Base-by-base conservation (phyloP, 768 basidiomycete species). In the Inosperma sp. region DNA sequence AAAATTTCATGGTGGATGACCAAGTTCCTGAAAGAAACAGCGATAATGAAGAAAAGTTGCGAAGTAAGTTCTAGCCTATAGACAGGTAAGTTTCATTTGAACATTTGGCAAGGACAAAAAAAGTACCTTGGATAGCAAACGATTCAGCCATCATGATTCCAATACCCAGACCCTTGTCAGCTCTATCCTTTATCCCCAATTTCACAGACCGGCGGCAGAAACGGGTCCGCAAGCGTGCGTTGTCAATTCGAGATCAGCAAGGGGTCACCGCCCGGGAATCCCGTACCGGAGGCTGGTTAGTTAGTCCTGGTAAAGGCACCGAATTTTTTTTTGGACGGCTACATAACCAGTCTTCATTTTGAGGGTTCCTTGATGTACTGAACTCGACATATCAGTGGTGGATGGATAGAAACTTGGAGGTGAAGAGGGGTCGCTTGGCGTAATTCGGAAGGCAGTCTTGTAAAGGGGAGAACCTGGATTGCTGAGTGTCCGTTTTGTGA, bases 1-100 rank as follows among this genome's bases (percentile, higher is more conserved):
- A 93, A 88, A 86, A 62, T 92, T 92, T 9, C 88, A 91, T 7
- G 88, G 87, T 0, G 89, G 90, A 6, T 91, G 71, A n/a, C 82
- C 83, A 3, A 84, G 86, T 2, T 88, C 89, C 66, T 92, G 89
- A 61, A 90, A 93, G 5, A 88, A 62, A 26, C 86, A 76, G 22
- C 80, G 75, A 49, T 73, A 78, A 55, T 86, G 84, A 25, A 90
- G 64, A 59, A 91, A 92, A 0, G 82, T 56, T 86, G 72, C 27
- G 87, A 88, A 5, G 80, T 80, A 9, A 93, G 67, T 62, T 90
- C 89, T 92, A 53, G 2, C n/a, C n/a, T n/a, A 37, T 39, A 8
- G 17, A 16, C 44, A 14, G 51, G 44, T 7, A 39, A 59, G 35
- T 37, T 37, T 22, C 59, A 48, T 29, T n/a, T 46, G 19, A 36